Conservation (phyloP, 1,139 yeast species). For the Diutina siamensis region DNA sequence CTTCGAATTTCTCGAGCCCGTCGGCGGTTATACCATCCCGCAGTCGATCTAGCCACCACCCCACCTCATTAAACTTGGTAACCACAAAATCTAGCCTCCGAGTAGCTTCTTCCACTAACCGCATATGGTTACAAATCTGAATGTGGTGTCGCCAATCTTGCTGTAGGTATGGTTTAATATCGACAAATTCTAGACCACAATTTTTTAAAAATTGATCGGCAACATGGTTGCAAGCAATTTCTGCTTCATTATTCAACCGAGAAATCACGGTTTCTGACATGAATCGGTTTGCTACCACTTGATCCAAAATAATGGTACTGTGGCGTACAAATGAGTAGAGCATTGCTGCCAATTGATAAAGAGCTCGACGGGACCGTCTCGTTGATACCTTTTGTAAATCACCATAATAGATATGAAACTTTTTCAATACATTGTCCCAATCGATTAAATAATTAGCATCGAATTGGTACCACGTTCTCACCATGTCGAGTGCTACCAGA, state of each 20-base stretch:
- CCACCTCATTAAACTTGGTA: not conserved
- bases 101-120: not conserved
- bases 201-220: not conserved
- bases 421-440: not conserved
- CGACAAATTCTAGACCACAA: not conserved
- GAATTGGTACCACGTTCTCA: constrained; percentile 7
- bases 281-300: not conserved
- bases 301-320: constrained; percentile 8
- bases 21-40: not conserved
- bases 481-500: constrained; percentile 8
- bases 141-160: not conserved
- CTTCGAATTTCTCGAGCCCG: not conserved
- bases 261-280: not conserved
- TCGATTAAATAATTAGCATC: constrained; percentile 5
- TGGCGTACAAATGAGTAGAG: constrained; percentile 9
- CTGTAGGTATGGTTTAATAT: no score
- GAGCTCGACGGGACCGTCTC: constrained; percentile 6
- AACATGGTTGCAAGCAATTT: not conserved
- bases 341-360: not conserved
- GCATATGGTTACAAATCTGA: not conserved
- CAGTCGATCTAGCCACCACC: not conserved
- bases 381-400: constrained; percentile 3
- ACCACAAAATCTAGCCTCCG: not conserved
- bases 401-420: not conserved
- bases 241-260: not conserved